phyloP scores from a whole-genome alignment of 495 filamentous ascomycete genomes.

The Platismatia glauca region DNA sequence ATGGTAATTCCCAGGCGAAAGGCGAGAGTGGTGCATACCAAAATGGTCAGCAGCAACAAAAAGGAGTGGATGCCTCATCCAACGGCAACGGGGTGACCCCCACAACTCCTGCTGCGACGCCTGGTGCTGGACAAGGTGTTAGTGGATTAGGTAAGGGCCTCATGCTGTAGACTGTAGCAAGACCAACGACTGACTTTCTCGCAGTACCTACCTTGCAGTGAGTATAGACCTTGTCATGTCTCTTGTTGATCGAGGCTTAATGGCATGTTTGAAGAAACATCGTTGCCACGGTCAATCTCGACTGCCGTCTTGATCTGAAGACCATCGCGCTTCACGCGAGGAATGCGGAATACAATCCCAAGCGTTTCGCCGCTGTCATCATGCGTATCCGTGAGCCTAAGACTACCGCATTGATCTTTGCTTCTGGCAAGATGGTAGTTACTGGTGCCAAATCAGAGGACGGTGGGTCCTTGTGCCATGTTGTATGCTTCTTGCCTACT shows the following conservation, averaged over 20 bases:
- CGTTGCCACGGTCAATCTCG: constrained; percentile 97
- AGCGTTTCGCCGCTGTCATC: constrained; percentile 99
- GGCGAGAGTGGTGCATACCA: constrained; percentile 40
- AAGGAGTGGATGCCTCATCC: constrained; percentile 48
- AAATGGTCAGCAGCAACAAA: constrained; percentile 47
- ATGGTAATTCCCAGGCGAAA: constrained; percentile 40
- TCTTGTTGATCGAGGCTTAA: constrained; percentile 54
- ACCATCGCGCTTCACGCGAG: constrained; percentile 97
- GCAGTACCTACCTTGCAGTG: constrained; percentile 91
- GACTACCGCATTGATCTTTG: constrained; percentile 96
- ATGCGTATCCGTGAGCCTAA: constrained; percentile 99
- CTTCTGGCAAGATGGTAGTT: constrained; percentile 98
- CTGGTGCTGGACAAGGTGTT: constrained; percentile 66
- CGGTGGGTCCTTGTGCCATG: constrained; percentile 26
- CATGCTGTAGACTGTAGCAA: neutral
- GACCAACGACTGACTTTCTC: neutral
- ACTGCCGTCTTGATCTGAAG: constrained; percentile 96
- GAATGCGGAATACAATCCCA: constrained; percentile 97
- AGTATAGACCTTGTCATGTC: constrained; percentile 53
- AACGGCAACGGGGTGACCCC: constrained; percentile 83
- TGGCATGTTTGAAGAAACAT: constrained; percentile 80
- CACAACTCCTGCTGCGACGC: constrained; percentile 91
- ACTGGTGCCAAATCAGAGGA: constrained; percentile 98
- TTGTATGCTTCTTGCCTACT: neutral
- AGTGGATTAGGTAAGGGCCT: constrained; percentile 56